phyloP scores from a whole-genome alignment of 768 basidiomycete species.

The Russula sp. region DNA sequence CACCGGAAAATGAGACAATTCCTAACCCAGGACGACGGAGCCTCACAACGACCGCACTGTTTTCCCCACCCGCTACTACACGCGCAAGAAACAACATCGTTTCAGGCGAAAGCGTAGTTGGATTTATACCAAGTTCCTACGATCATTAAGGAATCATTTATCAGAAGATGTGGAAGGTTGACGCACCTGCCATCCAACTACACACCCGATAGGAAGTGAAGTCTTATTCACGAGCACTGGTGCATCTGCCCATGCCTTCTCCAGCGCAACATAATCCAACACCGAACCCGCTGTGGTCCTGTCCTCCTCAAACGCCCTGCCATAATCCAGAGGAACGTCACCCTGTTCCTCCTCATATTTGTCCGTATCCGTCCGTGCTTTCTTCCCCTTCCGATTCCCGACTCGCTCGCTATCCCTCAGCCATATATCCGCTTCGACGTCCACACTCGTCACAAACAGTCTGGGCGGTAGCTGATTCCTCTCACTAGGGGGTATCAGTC shows the following conservation, averaged over 20 bases:
- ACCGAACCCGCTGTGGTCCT: neutral
- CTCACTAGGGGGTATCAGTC: slow-evolving; percentile 60
- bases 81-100: slow-evolving; percentile 43
- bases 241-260: slow-evolving; percentile 28
- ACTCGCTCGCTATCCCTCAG: slow-evolving; percentile 20
- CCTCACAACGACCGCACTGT: slow-evolving; percentile 24
- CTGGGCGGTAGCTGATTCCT: slow-evolving; percentile 52
- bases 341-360: slow-evolving; percentile 17
- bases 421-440: slow-evolving; percentile 52
- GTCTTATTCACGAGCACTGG: slow-evolving; percentile 21
- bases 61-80: slow-evolving; percentile 30
- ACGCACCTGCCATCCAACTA: slow-evolving; percentile 34
- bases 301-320: slow-evolving; percentile 21
- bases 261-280: slow-evolving; percentile 26
- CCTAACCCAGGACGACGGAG: slow-evolving; percentile 22
- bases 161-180: neutral
- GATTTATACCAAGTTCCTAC: slow-evolving; percentile 56
- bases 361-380: slow-evolving; percentile 28
- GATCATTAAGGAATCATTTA: neutral
- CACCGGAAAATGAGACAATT: slow-evolving; percentile 12
- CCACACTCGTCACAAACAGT: slow-evolving; percentile 65
- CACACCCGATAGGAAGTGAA: slow-evolving; percentile 23
- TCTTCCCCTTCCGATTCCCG: slow-evolving; percentile 33
- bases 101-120: slow-evolving; percentile 54
- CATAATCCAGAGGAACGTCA: slow-evolving; percentile 35